phyloP scores from a whole-genome alignment of 345 rosid species.

The Odontarrhena argentea region DNA sequence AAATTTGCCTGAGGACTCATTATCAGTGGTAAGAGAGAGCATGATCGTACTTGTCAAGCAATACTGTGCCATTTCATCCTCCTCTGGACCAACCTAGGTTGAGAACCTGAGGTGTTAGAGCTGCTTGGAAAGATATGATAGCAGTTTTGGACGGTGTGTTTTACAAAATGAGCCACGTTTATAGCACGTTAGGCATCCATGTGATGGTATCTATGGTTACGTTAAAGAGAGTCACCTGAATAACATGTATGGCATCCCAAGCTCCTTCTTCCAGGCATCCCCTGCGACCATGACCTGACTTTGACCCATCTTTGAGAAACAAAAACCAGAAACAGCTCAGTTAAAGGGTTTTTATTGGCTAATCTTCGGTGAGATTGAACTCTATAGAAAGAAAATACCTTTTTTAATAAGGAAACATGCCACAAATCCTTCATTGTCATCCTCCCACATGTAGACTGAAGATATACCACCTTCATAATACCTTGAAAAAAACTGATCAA shows the following conservation, averaged over 20 bases:
- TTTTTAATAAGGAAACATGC: conserved; percentile 93
- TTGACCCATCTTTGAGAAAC: conserved; percentile 75
- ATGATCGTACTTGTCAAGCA: conserved; percentile 96
- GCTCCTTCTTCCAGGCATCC: conserved; percentile 95
- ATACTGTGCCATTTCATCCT: conserved; percentile 75
- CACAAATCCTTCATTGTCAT: conserved; percentile 87
- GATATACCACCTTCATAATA: conserved; percentile 99
- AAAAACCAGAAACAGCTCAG: conserved; percentile 26
- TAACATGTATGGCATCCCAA: conserved; percentile 98
- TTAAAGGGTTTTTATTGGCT: background rate
- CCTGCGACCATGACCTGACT: conserved; percentile 87
- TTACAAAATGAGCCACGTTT: background rate
- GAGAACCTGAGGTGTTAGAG: conserved; percentile 6
- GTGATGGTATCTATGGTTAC: conserved; percentile 3
- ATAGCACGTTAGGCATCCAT: background rate
- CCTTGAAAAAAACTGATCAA: conserved; percentile 55
- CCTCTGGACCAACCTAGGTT: conserved; percentile 84
- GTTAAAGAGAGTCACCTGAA: conserved; percentile 57
- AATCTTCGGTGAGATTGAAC: background rate
- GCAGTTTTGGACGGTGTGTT: conserved; percentile 12
- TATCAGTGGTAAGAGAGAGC: conserved; percentile 88
- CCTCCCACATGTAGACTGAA: conserved; percentile 97
- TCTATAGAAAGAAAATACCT: conserved; percentile 51
- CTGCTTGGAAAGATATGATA: background rate
- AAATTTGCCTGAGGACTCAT: conserved; percentile 76